These are phyloP conservation scores for Pleurostoma richardsiae DNA, from an alignment of 2,329 filamentous ascomycete genomes.

Conservation along the genomic window DNA sequence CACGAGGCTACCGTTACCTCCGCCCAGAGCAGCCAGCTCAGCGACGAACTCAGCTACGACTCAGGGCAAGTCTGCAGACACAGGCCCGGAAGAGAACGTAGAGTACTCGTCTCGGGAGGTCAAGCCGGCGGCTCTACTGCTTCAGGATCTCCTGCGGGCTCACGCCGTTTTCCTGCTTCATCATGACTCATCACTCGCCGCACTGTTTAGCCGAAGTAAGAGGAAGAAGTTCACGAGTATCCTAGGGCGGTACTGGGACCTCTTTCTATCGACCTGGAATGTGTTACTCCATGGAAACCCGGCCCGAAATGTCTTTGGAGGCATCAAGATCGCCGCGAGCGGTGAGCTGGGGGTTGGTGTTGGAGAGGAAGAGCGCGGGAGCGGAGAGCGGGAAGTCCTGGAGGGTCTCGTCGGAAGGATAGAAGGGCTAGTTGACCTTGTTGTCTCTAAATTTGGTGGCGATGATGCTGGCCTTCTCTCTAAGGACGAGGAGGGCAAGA, in stretches of 20 bases:
- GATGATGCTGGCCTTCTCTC: constrained; percentile 21
- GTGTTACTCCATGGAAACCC: constrained; percentile 89
- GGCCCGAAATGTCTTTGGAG: constrained; percentile 70
- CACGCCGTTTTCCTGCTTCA: constrained; percentile 84
- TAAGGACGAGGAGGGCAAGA: constrained; percentile 14
- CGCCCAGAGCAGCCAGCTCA: constrained; percentile 35
- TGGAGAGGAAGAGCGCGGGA: constrained; percentile 91
- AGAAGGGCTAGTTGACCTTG: constrained; percentile 79
- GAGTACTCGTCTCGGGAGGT: constrained; percentile 92
- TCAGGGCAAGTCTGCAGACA: constrained; percentile 17
- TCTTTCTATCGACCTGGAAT: constrained; percentile 70
- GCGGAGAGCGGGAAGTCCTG: constrained; percentile 86
- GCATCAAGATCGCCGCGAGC: constrained; percentile 81
- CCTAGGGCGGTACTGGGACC: constrained; percentile 77
- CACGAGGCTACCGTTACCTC: constrained; percentile 63
- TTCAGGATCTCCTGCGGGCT: constrained; percentile 77
- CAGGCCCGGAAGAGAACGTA: constrained; percentile 37
- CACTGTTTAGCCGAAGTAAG: constrained; percentile 60
- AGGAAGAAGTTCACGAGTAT: constrained; percentile 66
- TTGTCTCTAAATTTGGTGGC: constrained; percentile 81
- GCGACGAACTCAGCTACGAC: constrained; percentile 21
- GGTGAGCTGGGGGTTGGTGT: constrained; percentile 92
- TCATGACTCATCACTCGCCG: constrained; percentile 70
- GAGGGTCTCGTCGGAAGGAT: constrained; percentile 79
- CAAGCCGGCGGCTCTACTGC: constrained; percentile 71